Conservation (phyloP, 345 rosid genomes). For the Streptanthus diversifolius region DNA sequence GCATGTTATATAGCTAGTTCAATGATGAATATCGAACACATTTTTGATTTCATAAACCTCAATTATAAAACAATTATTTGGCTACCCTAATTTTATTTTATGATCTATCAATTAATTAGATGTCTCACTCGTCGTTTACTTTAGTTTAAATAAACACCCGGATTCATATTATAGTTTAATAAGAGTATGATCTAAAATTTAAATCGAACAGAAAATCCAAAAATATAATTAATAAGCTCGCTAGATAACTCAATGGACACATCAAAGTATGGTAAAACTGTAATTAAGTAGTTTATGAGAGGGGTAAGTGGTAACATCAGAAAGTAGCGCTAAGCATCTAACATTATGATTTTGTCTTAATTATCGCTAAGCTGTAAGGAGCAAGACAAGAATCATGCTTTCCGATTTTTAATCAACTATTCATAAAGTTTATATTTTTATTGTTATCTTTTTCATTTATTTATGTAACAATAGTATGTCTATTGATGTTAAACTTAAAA, state of each 20-base stretch:
- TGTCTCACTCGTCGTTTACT: slow-evolving; percentile 14
- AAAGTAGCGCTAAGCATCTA: neutral
- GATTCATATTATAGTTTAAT: neutral
- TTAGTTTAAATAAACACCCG: neutral
- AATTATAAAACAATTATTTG: slow-evolving; percentile 19
- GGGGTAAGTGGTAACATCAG: neutral
- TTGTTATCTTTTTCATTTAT: neutral
- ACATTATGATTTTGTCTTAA: slow-evolving; percentile 18
- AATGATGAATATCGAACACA: neutral
- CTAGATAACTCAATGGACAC: neutral
- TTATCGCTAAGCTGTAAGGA: slow-evolving; percentile 31
- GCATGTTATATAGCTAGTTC: slow-evolving; percentile 29
- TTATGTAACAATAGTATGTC: neutral
- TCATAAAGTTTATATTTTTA: neutral
- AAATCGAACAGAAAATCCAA: neutral
- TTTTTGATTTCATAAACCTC: slow-evolving; percentile 6
- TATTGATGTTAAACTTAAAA: slow-evolving; percentile 4
- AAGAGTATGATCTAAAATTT: neutral
- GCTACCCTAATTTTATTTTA: neutral
- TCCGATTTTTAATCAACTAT: slow-evolving; percentile 1
- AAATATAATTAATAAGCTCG: neutral
- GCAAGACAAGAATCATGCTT: slow-evolving; percentile 30
- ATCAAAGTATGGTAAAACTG: neutral
- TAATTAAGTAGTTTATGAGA: neutral
- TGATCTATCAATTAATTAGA: neutral